Evolutionary conservation across 2,329 filamentous ascomycete species (phyloP).

Genomic region (Chaetomium sp.): DNA sequence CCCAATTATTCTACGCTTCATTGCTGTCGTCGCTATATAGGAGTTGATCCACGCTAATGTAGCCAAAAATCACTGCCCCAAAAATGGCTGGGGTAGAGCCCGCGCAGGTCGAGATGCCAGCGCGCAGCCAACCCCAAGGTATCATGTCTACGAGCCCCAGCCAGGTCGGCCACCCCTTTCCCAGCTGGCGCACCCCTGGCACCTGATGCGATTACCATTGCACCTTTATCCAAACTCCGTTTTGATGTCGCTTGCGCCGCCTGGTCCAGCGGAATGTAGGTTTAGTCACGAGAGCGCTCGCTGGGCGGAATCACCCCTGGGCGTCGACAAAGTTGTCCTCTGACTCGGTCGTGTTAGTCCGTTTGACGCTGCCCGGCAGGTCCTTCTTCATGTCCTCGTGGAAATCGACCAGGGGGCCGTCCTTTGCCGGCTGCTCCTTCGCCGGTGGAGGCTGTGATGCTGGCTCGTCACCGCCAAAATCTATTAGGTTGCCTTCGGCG

Average conservation of each 20-base stretch:
- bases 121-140: constrained; percentile 20
- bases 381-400: constrained; percentile 55
- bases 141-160: constrained; percentile 20
- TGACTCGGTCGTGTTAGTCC: constrained; percentile 42
- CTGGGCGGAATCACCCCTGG: constrained; percentile 27
- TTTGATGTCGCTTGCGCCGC: not conserved
- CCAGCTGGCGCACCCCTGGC: constrained; percentile 9
- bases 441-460: not conserved
- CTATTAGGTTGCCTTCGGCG: constrained; percentile 53
- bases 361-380: constrained; percentile 45
- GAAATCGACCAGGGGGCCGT: constrained; percentile 60
- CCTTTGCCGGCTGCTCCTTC: constrained; percentile 22
- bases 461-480: constrained; percentile 53
- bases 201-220: constrained; percentile 16
- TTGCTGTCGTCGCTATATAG: constrained; percentile 12
- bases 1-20: constrained; percentile 7
- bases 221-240: not conserved
- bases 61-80: not conserved
- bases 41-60: constrained; percentile 22
- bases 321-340: constrained; percentile 48
- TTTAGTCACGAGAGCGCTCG: not conserved
- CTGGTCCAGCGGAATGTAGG: not conserved
- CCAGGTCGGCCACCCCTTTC: constrained; percentile 11
- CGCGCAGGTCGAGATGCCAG: constrained; percentile 18
- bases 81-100: constrained; percentile 19